Conservation (phyloP, 2,329 filamentous ascomycete species). For the Ceratocystis eucalypticola region DNA sequence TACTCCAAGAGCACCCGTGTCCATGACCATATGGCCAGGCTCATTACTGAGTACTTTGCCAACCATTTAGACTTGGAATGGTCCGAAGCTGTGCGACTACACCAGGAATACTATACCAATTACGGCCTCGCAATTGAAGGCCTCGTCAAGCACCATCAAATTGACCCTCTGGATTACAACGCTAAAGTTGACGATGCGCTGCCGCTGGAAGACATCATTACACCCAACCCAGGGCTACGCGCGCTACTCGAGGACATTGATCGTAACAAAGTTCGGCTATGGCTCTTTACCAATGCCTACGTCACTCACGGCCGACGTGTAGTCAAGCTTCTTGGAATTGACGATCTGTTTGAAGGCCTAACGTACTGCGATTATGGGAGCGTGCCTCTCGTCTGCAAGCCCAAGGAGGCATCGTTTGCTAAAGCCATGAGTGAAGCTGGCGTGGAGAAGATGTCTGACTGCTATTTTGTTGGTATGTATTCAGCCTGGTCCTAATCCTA, state of each 20-base stretch:
- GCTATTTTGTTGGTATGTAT: slow-evolving; percentile 83
- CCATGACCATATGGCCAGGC: slow-evolving; percentile 71
- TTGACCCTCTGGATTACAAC: slow-evolving; percentile 92
- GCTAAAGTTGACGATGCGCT: slow-evolving; percentile 86
- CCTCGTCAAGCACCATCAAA: slow-evolving; percentile 82
- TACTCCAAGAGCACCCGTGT: slow-evolving; percentile 79
- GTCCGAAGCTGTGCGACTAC: slow-evolving; percentile 72
- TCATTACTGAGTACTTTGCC: slow-evolving; percentile 56
- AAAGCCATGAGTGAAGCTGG: slow-evolving; percentile 83
- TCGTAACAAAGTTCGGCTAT: slow-evolving; percentile 66
- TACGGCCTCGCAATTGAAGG: slow-evolving; percentile 98
- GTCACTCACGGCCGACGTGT: slow-evolving; percentile 76
- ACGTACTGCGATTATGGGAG: slow-evolving; percentile 84
- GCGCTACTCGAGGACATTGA: slow-evolving; percentile 72
- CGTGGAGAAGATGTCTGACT: slow-evolving; percentile 52
- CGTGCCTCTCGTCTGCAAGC: slow-evolving; percentile 72
- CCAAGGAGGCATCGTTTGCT: slow-evolving; percentile 64
- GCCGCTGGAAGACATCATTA: slow-evolving; percentile 72
- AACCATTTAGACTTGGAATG: slow-evolving; percentile 59
- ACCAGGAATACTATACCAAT: slow-evolving; percentile 84
- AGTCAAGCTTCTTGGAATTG: slow-evolving; percentile 63
- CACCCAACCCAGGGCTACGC: slow-evolving; percentile 61
- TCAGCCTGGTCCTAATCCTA: neutral
- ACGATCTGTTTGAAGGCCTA: slow-evolving; percentile 85
- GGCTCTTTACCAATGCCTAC: slow-evolving; percentile 96